Conservation (phyloP, 106 monocot species). For the Phalaenopsis aphrodite region DNA sequence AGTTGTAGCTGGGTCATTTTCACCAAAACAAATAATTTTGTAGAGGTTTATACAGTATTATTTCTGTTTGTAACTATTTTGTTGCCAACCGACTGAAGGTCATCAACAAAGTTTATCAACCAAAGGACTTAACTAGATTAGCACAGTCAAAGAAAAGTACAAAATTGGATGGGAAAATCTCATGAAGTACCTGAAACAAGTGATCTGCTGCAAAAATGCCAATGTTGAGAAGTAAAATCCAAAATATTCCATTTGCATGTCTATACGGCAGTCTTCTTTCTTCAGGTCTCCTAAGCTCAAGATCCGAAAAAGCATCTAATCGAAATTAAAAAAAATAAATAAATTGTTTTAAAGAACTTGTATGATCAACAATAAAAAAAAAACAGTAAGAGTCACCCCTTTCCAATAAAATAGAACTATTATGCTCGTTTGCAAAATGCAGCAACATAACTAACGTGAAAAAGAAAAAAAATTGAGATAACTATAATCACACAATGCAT, state of each 20-base stretch:
- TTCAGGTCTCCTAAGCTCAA: constrained; percentile 66
- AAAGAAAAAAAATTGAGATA: background rate
- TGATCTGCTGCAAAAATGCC: constrained; percentile 83
- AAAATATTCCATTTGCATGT: constrained; percentile 77
- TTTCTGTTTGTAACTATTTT: background rate
- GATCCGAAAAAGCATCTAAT: constrained; percentile 39
- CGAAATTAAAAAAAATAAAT: background rate
- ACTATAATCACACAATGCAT: background rate
- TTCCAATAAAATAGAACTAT: background rate
- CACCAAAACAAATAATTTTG: background rate
- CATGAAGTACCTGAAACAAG: constrained; percentile 54
- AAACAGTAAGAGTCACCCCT: background rate
- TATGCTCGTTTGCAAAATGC: background rate
- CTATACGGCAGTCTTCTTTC: constrained; percentile 34
- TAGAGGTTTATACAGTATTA: background rate
- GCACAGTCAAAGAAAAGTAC: background rate
- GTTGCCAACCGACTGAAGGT: background rate
- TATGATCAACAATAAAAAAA: background rate
- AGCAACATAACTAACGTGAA: background rate
- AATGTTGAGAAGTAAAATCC: constrained; percentile 89
- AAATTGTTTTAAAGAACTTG: background rate
- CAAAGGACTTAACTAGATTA: background rate
- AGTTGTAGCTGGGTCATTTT: background rate
- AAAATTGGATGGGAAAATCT: background rate
- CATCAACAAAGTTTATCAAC: background rate